Base-by-base conservation (phyloP, 2,329 filamentous ascomycete genomes). In the Fusarium sambucinum region DNA sequence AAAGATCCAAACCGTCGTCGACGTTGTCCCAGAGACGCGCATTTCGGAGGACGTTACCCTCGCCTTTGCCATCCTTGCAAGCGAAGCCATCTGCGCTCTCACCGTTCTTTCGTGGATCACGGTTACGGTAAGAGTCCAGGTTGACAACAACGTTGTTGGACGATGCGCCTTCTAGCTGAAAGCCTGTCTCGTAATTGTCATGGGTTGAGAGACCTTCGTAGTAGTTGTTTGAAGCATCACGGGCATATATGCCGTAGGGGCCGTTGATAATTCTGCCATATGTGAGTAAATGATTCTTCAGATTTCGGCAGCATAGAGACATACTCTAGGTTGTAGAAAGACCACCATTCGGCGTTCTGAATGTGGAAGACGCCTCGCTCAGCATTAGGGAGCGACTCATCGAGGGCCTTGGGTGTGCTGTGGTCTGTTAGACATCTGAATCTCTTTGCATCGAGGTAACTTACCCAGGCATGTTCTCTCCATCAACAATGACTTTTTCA, bases 21-120 rank as follows among this genome's bases (percentile, higher is more conserved):
- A 84, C 83, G 32, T 85, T 85, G 54, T 85, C 79, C 81, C 82
- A 85, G 1, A 85, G 76, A 19, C 83, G 78, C 0, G 82, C 80
- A 8, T 81, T 81, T 29, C 79, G 78, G 9, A 85, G 66, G 2
- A 81, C 66, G 51, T 85, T 85, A 11, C 83, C 83, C 21, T 77
- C 77, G 5, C 83, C 83, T 2, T 73, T 76, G 9, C 83, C 83
- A 44, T 81, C 78, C 70, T 85, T 85, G 70, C 79, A 80, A 3
- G 78, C 83, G 44, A 85, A 82, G 1, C 83, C 83, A 54, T 85
- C 83, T 12, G 83, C 83, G 38, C 79, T 82, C 71, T 85, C 83
- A 16, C 83, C 83, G 44, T 85, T 85, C 76, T 85, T 85, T 50
- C 83, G 79, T 7, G 83, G 83, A 45, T 83, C 81, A 1, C 80